Conservation (phyloP, 345 rosid genomes). For the Crucihimalaya himalaica region DNA sequence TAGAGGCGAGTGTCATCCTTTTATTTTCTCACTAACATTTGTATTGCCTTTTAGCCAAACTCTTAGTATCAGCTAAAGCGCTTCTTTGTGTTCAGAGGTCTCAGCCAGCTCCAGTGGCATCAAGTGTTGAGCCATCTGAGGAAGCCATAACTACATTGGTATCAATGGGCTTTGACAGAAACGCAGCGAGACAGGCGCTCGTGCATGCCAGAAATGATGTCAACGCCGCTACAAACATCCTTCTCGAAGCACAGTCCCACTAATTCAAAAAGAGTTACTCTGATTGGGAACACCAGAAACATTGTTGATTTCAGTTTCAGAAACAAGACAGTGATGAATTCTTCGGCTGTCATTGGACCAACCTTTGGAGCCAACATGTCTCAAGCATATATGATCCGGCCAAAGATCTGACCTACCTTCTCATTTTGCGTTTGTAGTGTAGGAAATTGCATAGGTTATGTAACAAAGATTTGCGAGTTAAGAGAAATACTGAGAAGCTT, state of each 20-base stretch:
- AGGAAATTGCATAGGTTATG: slow-evolving; percentile 30
- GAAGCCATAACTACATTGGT: slow-evolving; percentile 65
- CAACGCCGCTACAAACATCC: slow-evolving; percentile 86
- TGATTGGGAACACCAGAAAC: slow-evolving; percentile 19
- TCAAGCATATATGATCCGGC: slow-evolving; percentile 15
- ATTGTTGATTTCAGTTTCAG: slow-evolving; percentile 1
- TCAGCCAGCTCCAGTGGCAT: slow-evolving; percentile 47
- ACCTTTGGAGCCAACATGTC: slow-evolving; percentile 14
- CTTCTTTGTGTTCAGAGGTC: slow-evolving; percentile 55
- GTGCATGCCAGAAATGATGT: slow-evolving; percentile 75
- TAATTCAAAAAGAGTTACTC: slow-evolving; percentile 15
- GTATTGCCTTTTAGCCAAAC: slow-evolving; percentile 6
- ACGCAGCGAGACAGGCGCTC: slow-evolving; percentile 84
- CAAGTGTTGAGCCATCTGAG: slow-evolving; percentile 65
- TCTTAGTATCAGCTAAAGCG: slow-evolving; percentile 12
- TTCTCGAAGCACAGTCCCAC: slow-evolving; percentile 81
- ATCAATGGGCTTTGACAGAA: slow-evolving; percentile 91
- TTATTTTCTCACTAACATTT: not conserved
- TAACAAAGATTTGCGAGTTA: slow-evolving; percentile 21
- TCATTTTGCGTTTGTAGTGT: slow-evolving; percentile 12
- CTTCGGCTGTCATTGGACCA: slow-evolving; percentile 16
- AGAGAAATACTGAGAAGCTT: slow-evolving; percentile 3
- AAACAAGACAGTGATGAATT: slow-evolving; percentile 9
- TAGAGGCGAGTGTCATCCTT: slow-evolving; percentile 56
- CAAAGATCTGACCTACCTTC: not conserved